Conservation (phyloP, 1,284 basidiomycete genomes). For the Trichosporon asahii region DNA sequence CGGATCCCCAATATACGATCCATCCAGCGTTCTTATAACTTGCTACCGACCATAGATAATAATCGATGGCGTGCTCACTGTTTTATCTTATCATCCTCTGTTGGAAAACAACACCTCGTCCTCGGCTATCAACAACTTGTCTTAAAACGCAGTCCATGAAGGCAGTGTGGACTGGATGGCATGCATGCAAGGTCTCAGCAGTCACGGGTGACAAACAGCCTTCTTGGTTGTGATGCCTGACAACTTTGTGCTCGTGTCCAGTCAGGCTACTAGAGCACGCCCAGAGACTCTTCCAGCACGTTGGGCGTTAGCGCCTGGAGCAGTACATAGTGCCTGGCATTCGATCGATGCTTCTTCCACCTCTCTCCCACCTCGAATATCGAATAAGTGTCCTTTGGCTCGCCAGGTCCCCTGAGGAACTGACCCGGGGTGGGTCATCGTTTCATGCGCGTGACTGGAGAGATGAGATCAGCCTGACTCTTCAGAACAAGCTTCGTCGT, state of each 20-base stretch:
- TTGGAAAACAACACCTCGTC: neutral
- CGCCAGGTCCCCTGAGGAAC: neutral
- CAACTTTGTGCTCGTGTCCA: neutral
- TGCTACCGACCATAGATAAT: neutral
- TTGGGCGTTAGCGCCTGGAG: too few relatives aligned
- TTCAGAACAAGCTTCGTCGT: too few relatives aligned
- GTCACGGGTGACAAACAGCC: neutral
- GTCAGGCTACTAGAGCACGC: too few relatives aligned
- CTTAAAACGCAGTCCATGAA: neutral
- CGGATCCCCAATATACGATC: neutral
- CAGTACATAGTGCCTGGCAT: too few relatives aligned
- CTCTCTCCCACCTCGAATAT: too few relatives aligned
- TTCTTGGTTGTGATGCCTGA: neutral
- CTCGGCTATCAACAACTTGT: neutral
- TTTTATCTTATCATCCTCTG: slow-evolving; percentile 7
- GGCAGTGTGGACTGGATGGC: neutral
- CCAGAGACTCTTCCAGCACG: too few relatives aligned
- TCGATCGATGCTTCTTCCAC: neutral
- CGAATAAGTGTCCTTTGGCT: neutral
- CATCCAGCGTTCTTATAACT: neutral
- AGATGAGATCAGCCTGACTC: too few relatives aligned
- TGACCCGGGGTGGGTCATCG: neutral
- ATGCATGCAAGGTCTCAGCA: neutral
- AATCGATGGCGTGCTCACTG: neutral
- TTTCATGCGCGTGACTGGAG: neutral